A percentile compares a stretch with the other conserved stretches of the same genome.
phyloP scores from a whole-genome alignment of 2,329 filamentous ascomycete species.

The Aureobasidium sp. region DNA sequence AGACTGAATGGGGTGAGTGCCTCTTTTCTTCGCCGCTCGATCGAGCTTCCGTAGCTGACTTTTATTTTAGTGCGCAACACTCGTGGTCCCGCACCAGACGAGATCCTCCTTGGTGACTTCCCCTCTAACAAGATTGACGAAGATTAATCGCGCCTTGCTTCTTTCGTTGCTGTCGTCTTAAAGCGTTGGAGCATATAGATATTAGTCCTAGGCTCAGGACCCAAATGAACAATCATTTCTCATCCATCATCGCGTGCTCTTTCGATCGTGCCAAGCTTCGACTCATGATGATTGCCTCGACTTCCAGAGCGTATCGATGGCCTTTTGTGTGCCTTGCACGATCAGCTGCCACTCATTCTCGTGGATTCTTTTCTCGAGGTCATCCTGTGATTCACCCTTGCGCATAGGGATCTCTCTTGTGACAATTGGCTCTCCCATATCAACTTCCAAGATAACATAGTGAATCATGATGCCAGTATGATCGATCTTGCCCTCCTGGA shows the following conservation, averaged over 20 bases:
- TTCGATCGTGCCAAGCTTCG: slow-evolving; percentile 14
- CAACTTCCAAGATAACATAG: slow-evolving; percentile 69
- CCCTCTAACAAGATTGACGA: slow-evolving; percentile 54
- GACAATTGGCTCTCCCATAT: slow-evolving; percentile 67
- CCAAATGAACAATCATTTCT: background rate
- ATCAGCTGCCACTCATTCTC: slow-evolving; percentile 68
- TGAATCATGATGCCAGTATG: slow-evolving; percentile 82
- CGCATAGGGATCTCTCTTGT: slow-evolving; percentile 58
- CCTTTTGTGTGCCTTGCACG: slow-evolving; percentile 58
- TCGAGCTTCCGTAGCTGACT: slow-evolving; percentile 4
- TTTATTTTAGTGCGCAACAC: slow-evolving; percentile 41
- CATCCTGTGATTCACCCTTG: slow-evolving; percentile 51
- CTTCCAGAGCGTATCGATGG: slow-evolving; percentile 34
- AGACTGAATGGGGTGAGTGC: slow-evolving; percentile 66
- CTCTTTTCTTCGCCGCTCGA: background rate
- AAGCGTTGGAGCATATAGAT: slow-evolving; percentile 13
- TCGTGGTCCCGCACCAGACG: slow-evolving; percentile 51
- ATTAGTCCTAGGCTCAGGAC: background rate
- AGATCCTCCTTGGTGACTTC: slow-evolving; percentile 68
- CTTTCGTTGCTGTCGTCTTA: background rate
- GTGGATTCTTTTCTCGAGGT: slow-evolving; percentile 67
- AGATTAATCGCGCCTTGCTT: slow-evolving; percentile 32
- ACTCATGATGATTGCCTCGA: slow-evolving; percentile 8
- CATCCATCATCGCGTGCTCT: background rate
- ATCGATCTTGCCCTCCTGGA: slow-evolving; percentile 56